A percentile compares a stretch with the other conserved stretches of the same genome.
Conservation (phyloP, 2,329 filamentous ascomycete genomes). For the Hymenoscyphus infarciens region DNA sequence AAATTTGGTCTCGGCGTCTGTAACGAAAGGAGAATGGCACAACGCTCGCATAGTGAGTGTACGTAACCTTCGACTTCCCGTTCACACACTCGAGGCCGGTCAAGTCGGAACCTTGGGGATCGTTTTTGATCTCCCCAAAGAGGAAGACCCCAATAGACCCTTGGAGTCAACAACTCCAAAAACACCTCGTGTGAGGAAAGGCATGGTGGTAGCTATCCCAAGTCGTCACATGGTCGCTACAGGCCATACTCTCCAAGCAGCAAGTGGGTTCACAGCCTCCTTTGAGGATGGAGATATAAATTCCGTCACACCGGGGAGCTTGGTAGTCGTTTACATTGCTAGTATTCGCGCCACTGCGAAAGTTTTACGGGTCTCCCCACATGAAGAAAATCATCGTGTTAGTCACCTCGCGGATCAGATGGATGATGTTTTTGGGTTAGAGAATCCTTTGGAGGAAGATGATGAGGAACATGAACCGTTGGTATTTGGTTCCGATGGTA, state of each 20-base stretch:
- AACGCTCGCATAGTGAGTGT: slow-evolving; percentile 78
- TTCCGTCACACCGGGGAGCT: slow-evolving; percentile 60
- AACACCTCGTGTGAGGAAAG: slow-evolving; percentile 59
- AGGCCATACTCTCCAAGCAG: slow-evolving; percentile 57
- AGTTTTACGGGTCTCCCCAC: slow-evolving; percentile 52
- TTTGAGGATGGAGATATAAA: slow-evolving; percentile 64
- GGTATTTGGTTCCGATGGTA: slow-evolving; percentile 39
- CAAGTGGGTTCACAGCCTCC: slow-evolving; percentile 66
- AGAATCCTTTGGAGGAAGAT: slow-evolving; percentile 43
- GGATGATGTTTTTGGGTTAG: slow-evolving; percentile 56
- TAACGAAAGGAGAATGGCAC: slow-evolving; percentile 69
- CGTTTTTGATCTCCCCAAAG: slow-evolving; percentile 48
- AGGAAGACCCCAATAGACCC: slow-evolving; percentile 34
- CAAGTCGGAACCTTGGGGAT: slow-evolving; percentile 90
- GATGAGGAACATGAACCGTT: slow-evolving; percentile 26
- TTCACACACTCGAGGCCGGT: slow-evolving; percentile 68
- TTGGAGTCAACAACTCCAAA: slow-evolving; percentile 34
- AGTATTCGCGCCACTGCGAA: slow-evolving; percentile 81
- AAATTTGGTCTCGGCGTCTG: slow-evolving; percentile 50
- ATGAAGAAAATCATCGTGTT: slow-evolving; percentile 26
- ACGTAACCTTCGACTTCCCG: slow-evolving; percentile 80
- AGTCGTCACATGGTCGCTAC: slow-evolving; percentile 55
- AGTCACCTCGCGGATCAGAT: slow-evolving; percentile 7
- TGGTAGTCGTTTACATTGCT: slow-evolving; percentile 80
- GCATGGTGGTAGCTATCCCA: slow-evolving; percentile 74